Evolutionary conservation across 2,329 filamentous ascomycete species (phyloP), one percentile per base, ranked within the genome.

Genomic region (Curvularia hawaiiensis): DNA sequence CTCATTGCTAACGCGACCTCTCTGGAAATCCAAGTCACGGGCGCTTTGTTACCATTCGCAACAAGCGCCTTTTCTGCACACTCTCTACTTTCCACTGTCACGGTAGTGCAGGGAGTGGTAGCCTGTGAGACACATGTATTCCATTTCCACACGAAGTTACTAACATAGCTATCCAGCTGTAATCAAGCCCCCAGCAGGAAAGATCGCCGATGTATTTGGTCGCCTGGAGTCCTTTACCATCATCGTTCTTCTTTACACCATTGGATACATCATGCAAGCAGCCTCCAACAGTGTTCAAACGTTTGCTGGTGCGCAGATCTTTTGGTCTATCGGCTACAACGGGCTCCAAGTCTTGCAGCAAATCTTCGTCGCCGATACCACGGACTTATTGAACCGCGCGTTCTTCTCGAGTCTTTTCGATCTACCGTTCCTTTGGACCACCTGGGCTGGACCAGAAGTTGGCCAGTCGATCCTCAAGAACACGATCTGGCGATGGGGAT

Each of bases 1-100:
- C 79, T 88, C 54, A 85, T 89, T 78, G 85, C 87, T 20, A 88
- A 86, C 65, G 83, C 84, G 48, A 88, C 86, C 6, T 89, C 86
- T n/a, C 79, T 90, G 18, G 87, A 89, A 71, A 82, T 82, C 16
- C 87, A 89, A 68, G 86, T 85, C 9, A 86, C 86, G 2, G 82
- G 80, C 51, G 83, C 85, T 9, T 77, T 90, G 47, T 82, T 83
- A 16, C 83, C 84, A 22, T 89, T 86, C 76, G 86, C 89, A 30
- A 90, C 88, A 1, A 89, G 86, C 57, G 80, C 83, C 3, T 90
- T 90, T 68, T 79, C 79, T 39, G 80, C 82, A 48, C 88, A 90
- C 69, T 88, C 87, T 12, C 79, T 90, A 33, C 80, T 89, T 41
- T 86, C 87, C 16, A 89, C 86, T 0, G 84, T 89, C 24, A 79